Evolutionary conservation across 108 stramenopile genomes (phyloP).

Genomic region (Aurantiochytrium sp.): DNA sequence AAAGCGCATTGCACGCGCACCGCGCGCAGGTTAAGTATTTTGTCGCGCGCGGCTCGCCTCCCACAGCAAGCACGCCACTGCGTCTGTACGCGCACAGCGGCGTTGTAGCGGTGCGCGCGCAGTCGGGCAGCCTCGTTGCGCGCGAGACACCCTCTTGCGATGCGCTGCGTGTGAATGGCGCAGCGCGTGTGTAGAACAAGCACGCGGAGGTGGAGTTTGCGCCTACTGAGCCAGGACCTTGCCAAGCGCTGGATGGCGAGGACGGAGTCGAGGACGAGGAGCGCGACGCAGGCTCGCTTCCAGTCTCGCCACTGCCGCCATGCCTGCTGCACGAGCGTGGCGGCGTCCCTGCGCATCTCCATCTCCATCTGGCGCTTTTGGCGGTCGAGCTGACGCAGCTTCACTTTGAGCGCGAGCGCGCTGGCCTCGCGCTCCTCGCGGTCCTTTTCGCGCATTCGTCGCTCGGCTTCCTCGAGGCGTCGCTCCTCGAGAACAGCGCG

Average conservation of each 20-base stretch:
- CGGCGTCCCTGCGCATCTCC: background rate
- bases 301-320: background rate
- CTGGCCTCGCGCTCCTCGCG: background rate
- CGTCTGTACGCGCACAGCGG: background rate
- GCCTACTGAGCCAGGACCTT: background rate
- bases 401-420: background rate
- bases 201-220: background rate
- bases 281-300: background rate
- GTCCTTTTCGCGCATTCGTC: background rate
- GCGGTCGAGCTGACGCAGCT: background rate
- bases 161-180: background rate
- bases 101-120: background rate
- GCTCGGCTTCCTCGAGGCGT: background rate
- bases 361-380: background rate
- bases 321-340: background rate
- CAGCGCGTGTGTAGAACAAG: background rate
- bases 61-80: background rate
- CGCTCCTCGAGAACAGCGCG: background rate
- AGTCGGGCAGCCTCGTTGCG: background rate
- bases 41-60: background rate
- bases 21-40: background rate
- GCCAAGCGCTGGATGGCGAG: background rate
- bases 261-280: background rate
- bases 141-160: background rate
- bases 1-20: background rate